Evolutionary conservation across 306 rosid species (phyloP), one percentile per base, ranked within the genome.

Genomic region (Vigna hirtella): DNA sequence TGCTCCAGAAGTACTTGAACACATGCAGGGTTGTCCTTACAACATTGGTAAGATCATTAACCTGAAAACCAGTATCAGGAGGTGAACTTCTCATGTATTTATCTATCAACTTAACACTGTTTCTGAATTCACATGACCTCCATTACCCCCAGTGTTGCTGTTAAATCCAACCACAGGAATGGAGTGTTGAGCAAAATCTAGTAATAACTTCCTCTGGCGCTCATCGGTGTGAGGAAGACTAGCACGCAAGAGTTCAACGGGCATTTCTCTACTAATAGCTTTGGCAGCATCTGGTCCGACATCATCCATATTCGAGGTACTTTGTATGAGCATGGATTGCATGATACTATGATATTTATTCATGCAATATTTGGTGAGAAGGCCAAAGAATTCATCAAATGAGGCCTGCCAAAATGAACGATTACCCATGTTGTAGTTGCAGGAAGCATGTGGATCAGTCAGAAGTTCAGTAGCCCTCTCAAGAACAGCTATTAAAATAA

Each of bases 61-160:
- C 57, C 68, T 70, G 36, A 55, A 18, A 43, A 81, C 57, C 77
- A 73, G 66, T 69, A 72, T 69, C 61, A 68, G 56, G 32, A 30
- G 73, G 69, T 65, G 76, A 58, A 49, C 17, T 68, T 36, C 52
- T 66, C 38, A 20, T 61, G 49, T 45, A 74, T 26, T 49, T 38
- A 26, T 22, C 73, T 16, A 73, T 86, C 85, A 88, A 81, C 97
- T 88, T 45, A 85, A 78, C 77, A 93, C 97, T 15, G 96, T 91
- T 77, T 90, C 98, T 3, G 98, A 89, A 86, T 86, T 94, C 85
- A 94, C 83, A 53, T 80, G 97, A 72, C 96, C 87, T 6, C 84
- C 66, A 50, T 89, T 87, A 55, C 91, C 83, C 61, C 79, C 88
- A 1, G 83, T 51, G 84, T 80, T 84, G 66, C 72, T 78, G 72